Evolutionary conservation across 768 basidiomycete species (phyloP).

Genomic region (Postia placenta): DNA sequence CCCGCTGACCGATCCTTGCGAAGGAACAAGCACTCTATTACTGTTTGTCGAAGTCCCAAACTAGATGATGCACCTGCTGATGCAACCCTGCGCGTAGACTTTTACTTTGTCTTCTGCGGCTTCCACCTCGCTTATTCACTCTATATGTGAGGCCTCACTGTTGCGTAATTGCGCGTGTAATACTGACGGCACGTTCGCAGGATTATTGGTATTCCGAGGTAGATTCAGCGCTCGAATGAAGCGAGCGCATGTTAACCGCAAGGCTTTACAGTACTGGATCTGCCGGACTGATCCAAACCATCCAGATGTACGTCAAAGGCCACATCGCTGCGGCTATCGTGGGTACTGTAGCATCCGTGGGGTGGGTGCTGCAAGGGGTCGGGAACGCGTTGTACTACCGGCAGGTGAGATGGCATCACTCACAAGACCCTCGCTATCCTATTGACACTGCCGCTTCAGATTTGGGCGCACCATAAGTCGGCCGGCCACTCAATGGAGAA

Average conservation of each 20-base stretch:
- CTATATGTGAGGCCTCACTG: conserved; percentile 66
- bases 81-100: conserved; percentile 59
- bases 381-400: conserved; percentile 80
- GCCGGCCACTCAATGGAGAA: conserved; percentile 88
- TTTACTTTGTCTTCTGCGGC: conserved; percentile 95
- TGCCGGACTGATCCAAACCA: conserved; percentile 91
- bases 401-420: too few relatives aligned
- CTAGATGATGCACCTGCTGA: too few relatives aligned
- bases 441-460: conserved; percentile 34
- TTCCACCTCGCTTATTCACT: conserved; percentile 91
- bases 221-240: conserved; percentile 8
- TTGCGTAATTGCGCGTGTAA: background rate
- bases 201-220: conserved; percentile 92
- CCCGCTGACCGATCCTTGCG: background rate
- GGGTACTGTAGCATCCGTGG: conserved; percentile 72
- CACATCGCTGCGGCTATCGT: conserved; percentile 79
- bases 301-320: conserved; percentile 67
- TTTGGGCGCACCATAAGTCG: conserved; percentile 71
- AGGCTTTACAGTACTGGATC: conserved; percentile 70
- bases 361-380: conserved; percentile 82
- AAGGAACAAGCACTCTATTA: conserved; percentile 93
- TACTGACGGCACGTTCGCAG: conserved; percentile 34
- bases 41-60: too few relatives aligned
- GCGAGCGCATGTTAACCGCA: background rate
- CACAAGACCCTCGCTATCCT: conserved; percentile 2